Evolutionary conservation across 306 rosid genomes (phyloP), one percentile per base, ranked within the genome.

Genomic region (Glycine soja): DNA sequence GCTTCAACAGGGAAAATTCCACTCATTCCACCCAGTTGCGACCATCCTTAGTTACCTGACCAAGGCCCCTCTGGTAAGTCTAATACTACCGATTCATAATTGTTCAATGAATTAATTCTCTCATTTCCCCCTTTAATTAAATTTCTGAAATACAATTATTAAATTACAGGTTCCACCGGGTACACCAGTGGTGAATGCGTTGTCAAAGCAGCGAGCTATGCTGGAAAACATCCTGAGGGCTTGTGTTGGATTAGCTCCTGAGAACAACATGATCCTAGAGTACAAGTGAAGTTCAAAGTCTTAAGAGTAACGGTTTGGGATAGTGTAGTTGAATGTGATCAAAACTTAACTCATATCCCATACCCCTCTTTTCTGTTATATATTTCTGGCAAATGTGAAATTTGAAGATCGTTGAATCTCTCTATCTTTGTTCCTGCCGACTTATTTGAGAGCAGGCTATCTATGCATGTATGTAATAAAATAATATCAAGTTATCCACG

Each of bases 201-300:
- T 95, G 72, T 87, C 99, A 24, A 95, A 95, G 93, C 99, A 95
- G 89, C 71, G 99, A 40, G 91, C 98, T 40, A 95, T 95, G 98
- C 89, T 95, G 80, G 99, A 95, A 82, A 95, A 95, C 84, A 95
- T 95, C 51, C 12, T 95, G 89, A 89, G 99, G 79, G 98, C 97
- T 75, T 91, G 97, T 85, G 96, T 95, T 86, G 99, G 99, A 57
- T 86, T 95, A 91, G 96, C 99, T 75, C 98, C 99, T 6, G 99
- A 95, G 90, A 95, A 95, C 90, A 95, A 95, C 90, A 95, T 95
- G 98, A 95, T 95, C 30, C 88, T 95, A 73, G 98, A 95, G 69
- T 93, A 95, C 90, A 95, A 95, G 90, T 95, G 93, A 95, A 86
- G 67, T n/a, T 5, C 0, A n/a, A 45, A 6, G 24, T 43, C 47